Evolutionary conservation across 2,329 filamentous ascomycete species (phyloP).

Genomic region (Aspergillus sergii): DNA sequence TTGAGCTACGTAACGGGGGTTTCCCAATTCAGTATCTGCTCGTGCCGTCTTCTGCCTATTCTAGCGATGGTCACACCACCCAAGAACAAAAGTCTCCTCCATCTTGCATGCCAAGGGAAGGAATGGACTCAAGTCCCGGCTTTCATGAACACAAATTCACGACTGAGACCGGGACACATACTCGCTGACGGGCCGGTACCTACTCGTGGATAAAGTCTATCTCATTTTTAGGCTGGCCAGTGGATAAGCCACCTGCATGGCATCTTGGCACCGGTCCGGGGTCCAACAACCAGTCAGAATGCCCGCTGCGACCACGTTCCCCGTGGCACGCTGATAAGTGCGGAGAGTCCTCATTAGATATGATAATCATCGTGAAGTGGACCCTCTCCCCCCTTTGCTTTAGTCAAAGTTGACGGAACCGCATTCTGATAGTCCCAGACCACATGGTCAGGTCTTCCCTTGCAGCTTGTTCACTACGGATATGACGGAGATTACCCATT

Average conservation of each 20-base stretch:
- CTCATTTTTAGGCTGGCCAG: not conserved
- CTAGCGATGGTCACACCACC: not conserved
- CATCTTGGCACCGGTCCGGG: not conserved
- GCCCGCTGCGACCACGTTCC: conserved; percentile 6
- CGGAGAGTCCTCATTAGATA: not conserved
- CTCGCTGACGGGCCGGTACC: no score
- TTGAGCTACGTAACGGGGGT: no score
- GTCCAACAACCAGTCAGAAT: not conserved
- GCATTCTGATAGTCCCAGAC: no score
- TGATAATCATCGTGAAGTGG: not conserved
- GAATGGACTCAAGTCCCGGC: not conserved
- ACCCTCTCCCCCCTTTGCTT: not conserved
- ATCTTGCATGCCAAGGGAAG: conserved; percentile 1
- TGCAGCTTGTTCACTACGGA: no score
- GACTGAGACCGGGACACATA: no score
- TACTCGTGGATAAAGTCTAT: conserved; percentile 1
- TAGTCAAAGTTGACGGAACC: no score
- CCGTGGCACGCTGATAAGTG: not conserved
- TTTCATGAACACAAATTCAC: no score
- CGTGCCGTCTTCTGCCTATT: conserved; percentile 2
- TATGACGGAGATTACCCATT: no score
- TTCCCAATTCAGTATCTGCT: not conserved
- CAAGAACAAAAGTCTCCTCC: not conserved
- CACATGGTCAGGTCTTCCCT: no score
- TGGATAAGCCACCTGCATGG: not conserved